Evolutionary conservation across 2,329 filamentous ascomycete genomes (phyloP).

Genomic region (Aspergillus clavatus): DNA sequence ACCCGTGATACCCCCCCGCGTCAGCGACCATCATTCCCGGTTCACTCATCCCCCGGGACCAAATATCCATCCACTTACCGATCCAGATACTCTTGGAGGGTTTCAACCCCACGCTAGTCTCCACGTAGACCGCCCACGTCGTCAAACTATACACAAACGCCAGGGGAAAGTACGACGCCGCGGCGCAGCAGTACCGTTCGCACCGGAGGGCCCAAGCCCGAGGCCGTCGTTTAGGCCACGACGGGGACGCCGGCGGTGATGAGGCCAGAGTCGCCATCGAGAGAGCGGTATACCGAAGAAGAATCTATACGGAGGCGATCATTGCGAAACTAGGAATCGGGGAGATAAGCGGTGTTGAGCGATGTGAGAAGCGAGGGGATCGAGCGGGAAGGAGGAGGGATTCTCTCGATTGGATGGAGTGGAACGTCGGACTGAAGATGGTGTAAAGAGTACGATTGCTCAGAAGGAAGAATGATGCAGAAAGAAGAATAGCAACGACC

Average conservation of each 20-base stretch:
- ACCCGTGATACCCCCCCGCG: too few species aligned
- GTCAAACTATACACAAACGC: constrained; percentile 82
- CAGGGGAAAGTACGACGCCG: constrained; percentile 79
- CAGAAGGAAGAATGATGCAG: too few species aligned
- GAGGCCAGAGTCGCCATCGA: constrained; percentile 37
- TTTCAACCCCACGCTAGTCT: constrained; percentile 64
- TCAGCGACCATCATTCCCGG: constrained; percentile 1
- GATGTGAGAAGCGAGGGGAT: neutral
- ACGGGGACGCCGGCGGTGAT: constrained; percentile 37
- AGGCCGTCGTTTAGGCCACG: constrained; percentile 38
- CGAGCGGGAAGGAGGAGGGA: neutral
- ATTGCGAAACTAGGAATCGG: neutral
- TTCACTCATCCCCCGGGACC: neutral
- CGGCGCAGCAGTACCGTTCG: constrained; percentile 78
- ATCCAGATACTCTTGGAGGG: constrained; percentile 47
- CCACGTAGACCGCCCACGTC: constrained; percentile 91
- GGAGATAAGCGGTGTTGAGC: neutral
- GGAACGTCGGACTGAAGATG: too few species aligned
- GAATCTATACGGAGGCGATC: neutral
- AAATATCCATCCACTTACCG: constrained; percentile 27
- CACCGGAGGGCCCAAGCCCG: constrained; percentile 46
- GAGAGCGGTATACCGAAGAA: constrained; percentile 4
- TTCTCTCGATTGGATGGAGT: too few species aligned
- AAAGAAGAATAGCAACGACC: too few species aligned
- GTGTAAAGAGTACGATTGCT: too few species aligned